A percentile compares a stretch with the other conserved stretches of the same genome.
phyloP scores from a whole-genome alignment of 1,139 yeast genomes.

The Oligophagozyma castellii region DNA sequence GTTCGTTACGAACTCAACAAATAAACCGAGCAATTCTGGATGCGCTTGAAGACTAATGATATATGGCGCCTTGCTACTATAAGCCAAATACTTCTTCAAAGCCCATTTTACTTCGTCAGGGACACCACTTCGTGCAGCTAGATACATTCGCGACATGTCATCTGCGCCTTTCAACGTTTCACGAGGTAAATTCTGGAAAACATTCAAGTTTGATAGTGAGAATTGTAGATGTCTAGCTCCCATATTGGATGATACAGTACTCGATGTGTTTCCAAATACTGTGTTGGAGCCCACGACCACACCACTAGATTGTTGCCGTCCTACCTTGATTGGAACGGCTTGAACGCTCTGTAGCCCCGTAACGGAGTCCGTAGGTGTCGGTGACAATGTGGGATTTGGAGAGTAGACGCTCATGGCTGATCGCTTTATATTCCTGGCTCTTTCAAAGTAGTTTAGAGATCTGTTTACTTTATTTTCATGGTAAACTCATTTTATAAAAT shows the following conservation, averaged over 20 bases:
- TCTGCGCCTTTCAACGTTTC: conserved; percentile 35
- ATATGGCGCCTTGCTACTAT: conserved; percentile 25
- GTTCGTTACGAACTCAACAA: conserved; percentile 13
- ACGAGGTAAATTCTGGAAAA: conserved; percentile 22
- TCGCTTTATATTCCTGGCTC: too few species aligned
- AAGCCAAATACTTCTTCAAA: conserved; percentile 28
- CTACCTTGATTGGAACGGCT: conserved; percentile 21
- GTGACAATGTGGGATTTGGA: too few species aligned
- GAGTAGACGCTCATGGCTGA: too few species aligned
- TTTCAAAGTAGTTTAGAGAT: too few species aligned
- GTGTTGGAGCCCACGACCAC: conserved; percentile 5
- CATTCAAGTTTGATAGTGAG: conserved; percentile 19
- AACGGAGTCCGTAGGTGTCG: too few species aligned
- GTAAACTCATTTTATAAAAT: too few species aligned
- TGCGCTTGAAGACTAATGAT: conserved; percentile 20
- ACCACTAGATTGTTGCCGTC: conserved; percentile 20
- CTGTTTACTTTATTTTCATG: too few species aligned
- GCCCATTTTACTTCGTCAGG: conserved; percentile 47
- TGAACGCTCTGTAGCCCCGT: conserved; percentile 11
- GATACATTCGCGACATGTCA: conserved; percentile 39
- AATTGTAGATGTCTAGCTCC: conserved; percentile 15
- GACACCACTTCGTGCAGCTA: conserved; percentile 43
- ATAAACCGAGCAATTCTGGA: conserved; percentile 17
- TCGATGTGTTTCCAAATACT: conserved; percentile 2
- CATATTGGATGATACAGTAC: background rate